Conservation (phyloP, 768 basidiomycete species). For the Coprinopsis cinerea region DNA sequence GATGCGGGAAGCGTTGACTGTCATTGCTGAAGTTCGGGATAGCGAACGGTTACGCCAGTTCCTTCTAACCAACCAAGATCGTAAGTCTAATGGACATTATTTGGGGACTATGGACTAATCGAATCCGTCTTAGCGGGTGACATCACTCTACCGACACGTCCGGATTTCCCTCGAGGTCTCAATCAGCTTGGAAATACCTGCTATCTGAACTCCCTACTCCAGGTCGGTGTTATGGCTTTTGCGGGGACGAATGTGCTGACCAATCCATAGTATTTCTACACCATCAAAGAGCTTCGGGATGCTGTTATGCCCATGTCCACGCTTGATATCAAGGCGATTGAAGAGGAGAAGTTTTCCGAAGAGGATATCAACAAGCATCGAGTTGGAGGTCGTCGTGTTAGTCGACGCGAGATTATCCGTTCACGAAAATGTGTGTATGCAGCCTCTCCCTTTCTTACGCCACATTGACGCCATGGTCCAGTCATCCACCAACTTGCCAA, state of each 20-base stretch:
- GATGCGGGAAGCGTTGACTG: constrained; percentile 65
- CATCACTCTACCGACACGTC: constrained; percentile 40
- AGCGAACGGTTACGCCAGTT: constrained; percentile 68
- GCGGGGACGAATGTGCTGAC: neutral
- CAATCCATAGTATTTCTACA: constrained; percentile 72
- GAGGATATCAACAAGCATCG: constrained; percentile 79
- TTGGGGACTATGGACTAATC: neutral
- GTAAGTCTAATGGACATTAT: constrained; percentile 42
- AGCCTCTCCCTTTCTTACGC: neutral
- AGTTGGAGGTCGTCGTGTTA: constrained; percentile 83
- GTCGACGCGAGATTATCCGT: constrained; percentile 71
- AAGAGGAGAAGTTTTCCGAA: constrained; percentile 70
- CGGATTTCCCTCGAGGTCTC: constrained; percentile 77
- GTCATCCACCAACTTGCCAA: constrained; percentile 77
- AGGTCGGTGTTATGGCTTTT: constrained; percentile 32
- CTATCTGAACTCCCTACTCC: constrained; percentile 76
- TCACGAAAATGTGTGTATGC: constrained; percentile 71
- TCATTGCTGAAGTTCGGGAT: constrained; percentile 70
- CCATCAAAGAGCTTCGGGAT: constrained; percentile 84
- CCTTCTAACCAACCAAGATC: constrained; percentile 61
- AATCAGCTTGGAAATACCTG: constrained; percentile 89
- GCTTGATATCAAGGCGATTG: constrained; percentile 46
- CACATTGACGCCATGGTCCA: constrained; percentile 25
- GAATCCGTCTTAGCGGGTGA: constrained; percentile 54
- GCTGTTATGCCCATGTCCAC: constrained; percentile 60